These are phyloP conservation scores for Colletotrichum siamense DNA, from an alignment of 2,329 filamentous ascomycete genomes.

Conservation along the genomic window DNA sequence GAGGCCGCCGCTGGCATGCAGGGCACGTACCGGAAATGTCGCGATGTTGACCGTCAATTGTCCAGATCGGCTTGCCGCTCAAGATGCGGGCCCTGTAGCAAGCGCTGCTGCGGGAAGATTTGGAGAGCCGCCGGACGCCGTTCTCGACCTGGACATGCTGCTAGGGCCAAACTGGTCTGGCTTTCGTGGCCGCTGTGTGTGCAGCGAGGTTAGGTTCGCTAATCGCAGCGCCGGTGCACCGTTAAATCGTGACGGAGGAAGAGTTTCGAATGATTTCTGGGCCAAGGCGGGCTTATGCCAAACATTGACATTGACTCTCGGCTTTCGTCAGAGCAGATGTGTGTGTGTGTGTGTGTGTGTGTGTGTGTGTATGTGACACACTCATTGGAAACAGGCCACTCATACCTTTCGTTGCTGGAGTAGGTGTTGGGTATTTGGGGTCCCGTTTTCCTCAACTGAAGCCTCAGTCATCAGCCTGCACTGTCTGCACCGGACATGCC, in stretches of 20 bases:
- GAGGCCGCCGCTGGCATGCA: not conserved
- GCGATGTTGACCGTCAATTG: not conserved
- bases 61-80: not conserved
- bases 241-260: not conserved
- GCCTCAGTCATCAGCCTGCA: not conserved
- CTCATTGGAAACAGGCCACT: not conserved
- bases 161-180: not conserved
- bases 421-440: not conserved
- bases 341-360: not conserved
- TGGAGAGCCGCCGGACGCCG: not conserved
- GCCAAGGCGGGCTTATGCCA: not conserved
- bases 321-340: not conserved
- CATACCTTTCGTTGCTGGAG: not conserved
- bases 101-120: not conserved
- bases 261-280: not conserved
- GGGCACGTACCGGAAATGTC: not conserved
- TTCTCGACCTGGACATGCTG: not conserved
- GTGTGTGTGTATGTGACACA: not conserved
- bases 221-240: not conserved
- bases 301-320: not conserved
- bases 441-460: not conserved
- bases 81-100: not conserved
- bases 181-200: not conserved
- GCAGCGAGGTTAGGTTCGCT: not conserved
- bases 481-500: not conserved